phyloP scores from a whole-genome alignment of 768 basidiomycete species.

The Artomyces pyxidatus region DNA sequence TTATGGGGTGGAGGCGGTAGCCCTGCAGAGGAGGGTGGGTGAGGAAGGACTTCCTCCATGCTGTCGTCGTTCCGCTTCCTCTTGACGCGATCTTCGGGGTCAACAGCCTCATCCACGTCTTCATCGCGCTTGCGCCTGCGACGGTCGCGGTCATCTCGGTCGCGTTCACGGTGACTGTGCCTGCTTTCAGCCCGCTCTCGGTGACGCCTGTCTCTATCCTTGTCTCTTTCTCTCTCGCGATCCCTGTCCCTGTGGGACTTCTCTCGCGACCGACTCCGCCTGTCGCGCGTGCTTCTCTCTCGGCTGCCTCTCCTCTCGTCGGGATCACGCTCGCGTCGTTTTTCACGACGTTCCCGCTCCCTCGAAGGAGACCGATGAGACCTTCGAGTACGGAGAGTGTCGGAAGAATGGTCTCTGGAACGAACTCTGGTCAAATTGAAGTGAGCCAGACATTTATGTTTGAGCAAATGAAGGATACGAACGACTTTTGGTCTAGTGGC shows the following conservation, averaged over 20 bases:
- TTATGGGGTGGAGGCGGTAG: slow-evolving; percentile 34
- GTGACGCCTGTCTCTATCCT: slow-evolving; percentile 34
- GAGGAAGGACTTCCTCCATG: slow-evolving; percentile 35
- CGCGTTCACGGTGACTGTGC: slow-evolving; percentile 45
- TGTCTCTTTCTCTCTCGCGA: slow-evolving; percentile 39
- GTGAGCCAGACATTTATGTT: too few species aligned
- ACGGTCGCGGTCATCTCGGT: slow-evolving; percentile 41
- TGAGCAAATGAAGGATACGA: too few species aligned
- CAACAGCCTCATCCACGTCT: slow-evolving; percentile 43
- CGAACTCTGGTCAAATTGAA: slow-evolving; percentile 22
- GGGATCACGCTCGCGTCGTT: slow-evolving; percentile 40
- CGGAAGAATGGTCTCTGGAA: slow-evolving; percentile 68
- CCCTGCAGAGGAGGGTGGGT: slow-evolving; percentile 41
- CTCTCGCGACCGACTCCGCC: slow-evolving; percentile 31
- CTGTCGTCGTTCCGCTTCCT: slow-evolving; percentile 54
- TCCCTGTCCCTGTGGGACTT: slow-evolving; percentile 37
- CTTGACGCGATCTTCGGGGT: slow-evolving; percentile 52
- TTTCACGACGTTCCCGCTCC: slow-evolving; percentile 51
- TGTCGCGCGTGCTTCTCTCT: slow-evolving; percentile 31
- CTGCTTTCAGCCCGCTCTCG: slow-evolving; percentile 43
- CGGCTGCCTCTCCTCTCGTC: slow-evolving; percentile 60
- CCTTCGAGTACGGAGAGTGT: slow-evolving; percentile 63
- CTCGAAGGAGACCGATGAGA: slow-evolving; percentile 69
- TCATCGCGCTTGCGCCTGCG: slow-evolving; percentile 65
- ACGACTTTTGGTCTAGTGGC: too few species aligned